Conservation (phyloP, 2,329 filamentous ascomycete species). For the Aspergillus sp. region DNA sequence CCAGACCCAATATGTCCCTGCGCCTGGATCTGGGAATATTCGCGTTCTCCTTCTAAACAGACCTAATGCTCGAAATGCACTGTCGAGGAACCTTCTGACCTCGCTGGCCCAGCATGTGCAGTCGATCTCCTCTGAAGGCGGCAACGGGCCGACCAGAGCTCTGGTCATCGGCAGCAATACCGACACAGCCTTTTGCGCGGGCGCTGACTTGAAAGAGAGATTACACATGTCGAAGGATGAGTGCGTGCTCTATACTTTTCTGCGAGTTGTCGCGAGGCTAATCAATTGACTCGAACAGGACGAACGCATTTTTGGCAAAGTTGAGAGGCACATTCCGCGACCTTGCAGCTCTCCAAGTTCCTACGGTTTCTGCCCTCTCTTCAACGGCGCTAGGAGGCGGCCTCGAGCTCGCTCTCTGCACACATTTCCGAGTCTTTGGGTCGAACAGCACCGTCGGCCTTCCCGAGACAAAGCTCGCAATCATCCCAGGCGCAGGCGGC, state of each 20-base stretch:
- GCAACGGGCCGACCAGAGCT: conserved; percentile 67
- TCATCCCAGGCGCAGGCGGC: conserved; percentile 91
- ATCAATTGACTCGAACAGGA: conserved; percentile 54
- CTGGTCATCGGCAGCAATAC: conserved; percentile 80
- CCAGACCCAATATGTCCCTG: conserved; percentile 71
- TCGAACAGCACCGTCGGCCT: conserved; percentile 77
- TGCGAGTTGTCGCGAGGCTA: not conserved
- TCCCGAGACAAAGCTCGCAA: conserved; percentile 88
- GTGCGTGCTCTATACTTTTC: conserved; percentile 50
- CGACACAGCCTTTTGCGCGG: conserved; percentile 89
- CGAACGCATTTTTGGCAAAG: conserved; percentile 71
- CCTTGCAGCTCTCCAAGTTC: conserved; percentile 75
- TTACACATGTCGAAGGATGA: conserved; percentile 73
- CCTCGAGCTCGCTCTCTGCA: conserved; percentile 86
- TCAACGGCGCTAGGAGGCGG: conserved; percentile 88
- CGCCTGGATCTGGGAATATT: conserved; percentile 78
- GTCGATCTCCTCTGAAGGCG: conserved; percentile 62
- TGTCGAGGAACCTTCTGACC: conserved; percentile 74
- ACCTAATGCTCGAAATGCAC: conserved; percentile 82
- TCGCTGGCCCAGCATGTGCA: conserved; percentile 72
- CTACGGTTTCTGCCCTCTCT: conserved; percentile 84
- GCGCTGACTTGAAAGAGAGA: conserved; percentile 90
- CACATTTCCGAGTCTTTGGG: conserved; percentile 82
- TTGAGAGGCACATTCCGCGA: conserved; percentile 74
- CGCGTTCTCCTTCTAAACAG: conserved; percentile 85